Base-by-base conservation (phyloP, 257 asterid species). In the Schizonepeta tenuifolia region DNA sequence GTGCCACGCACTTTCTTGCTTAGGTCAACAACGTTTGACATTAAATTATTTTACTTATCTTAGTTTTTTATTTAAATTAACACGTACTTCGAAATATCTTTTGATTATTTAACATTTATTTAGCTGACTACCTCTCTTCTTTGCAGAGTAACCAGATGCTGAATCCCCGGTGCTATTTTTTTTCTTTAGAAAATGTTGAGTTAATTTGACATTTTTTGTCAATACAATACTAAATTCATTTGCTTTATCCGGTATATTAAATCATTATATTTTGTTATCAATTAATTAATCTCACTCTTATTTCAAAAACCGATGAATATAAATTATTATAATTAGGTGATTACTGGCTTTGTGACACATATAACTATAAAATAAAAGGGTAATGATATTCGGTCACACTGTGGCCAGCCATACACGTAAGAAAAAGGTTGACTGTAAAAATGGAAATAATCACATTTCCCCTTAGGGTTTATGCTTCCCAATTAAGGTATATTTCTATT, bases 1-100 rank as follows among this genome's bases (percentile, higher is more conserved):
- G 71, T 75, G 80, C 44, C 40, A 68, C n/a, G 80, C 75, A 69
- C 75, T 49, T 69, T 35, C 65, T 22, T 50, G 50, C 67, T 36
- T 38, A 54, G 78, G 49, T 75, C 75, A 60, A 68, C 65, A 51
- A 36, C 54, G 8, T 57, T 72, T 72, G 77, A 44, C 49, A 43
- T 18, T 43, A 15, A 56, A 51, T 38, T 69, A 71, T 33, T 60
- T 58, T 40, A 58, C 46, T 36, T 15, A 51, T 38, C 20, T n/a
- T 17, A 28, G 1, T 17, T 57, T 58, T 58, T 10, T 58, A 24
- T 12, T 57, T 9, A 43, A 57, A 11, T 33, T 22, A 9, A 47
- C 63, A 14, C 57, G 43, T 57, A 41, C 26, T 4, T 70, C 65
- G 55, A 40, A 51, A 13, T n/a, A 71, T 54, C 28, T 46, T 28